phyloP scores from a whole-genome alignment of 2,329 filamentous ascomycete genomes.

The Coniella vitis region DNA sequence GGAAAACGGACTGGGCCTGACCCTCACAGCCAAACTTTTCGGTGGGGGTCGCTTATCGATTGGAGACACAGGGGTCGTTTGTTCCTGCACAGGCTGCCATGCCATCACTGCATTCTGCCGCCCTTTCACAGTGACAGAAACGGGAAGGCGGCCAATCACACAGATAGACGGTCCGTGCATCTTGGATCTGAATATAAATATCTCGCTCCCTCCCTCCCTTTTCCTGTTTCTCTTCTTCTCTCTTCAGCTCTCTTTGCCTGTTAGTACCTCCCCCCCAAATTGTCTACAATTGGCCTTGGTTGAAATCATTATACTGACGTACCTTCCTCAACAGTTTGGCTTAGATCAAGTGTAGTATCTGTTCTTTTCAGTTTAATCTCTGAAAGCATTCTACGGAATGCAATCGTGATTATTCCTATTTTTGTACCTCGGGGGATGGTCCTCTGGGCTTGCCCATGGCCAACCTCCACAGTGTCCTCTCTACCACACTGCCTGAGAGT shows the following conservation, averaged over 20 bases:
- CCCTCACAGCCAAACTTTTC: conserved; percentile 10
- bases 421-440: conserved; percentile 44
- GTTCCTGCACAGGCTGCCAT: too few relatives aligned
- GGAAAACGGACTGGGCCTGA: background rate
- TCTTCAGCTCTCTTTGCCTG: conserved; percentile 36
- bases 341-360: conserved; percentile 76
- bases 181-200: background rate
- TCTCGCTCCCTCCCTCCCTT: background rate
- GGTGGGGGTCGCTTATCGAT: conserved; percentile 15
- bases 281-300: background rate
- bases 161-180: background rate
- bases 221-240: conserved; percentile 38
- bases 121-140: background rate
- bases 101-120: background rate
- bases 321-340: conserved; percentile 14
- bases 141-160: background rate
- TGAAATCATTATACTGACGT: background rate
- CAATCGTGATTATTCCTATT: conserved; percentile 67
- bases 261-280: background rate
- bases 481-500: conserved; percentile 65
- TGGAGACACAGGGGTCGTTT: too few relatives aligned
- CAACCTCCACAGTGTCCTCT: conserved; percentile 57
- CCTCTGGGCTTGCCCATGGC: conserved; percentile 66
- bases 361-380: conserved; percentile 81
- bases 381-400: conserved; percentile 60